These are phyloP conservation scores for Globisporangium apiculatum DNA, from an alignment of 352 stramenopile genomes.

Conservation along the genomic window DNA sequence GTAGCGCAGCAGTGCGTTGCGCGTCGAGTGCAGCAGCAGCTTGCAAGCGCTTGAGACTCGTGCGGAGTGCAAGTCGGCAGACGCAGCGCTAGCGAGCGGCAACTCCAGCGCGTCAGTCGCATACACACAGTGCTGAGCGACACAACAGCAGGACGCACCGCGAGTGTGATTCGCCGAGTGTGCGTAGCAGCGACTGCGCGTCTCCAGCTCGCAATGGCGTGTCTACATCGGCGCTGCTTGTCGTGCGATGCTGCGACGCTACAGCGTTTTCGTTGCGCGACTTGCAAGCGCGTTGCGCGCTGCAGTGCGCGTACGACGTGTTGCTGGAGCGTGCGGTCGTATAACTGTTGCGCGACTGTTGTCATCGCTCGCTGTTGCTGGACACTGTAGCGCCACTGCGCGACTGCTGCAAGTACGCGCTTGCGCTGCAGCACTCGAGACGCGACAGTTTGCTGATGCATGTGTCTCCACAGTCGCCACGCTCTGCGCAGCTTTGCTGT, in stretches of 20 bases:
- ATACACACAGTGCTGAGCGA: background rate
- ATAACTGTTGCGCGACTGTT: background rate
- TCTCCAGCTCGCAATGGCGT: background rate
- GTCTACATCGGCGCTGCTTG: background rate
- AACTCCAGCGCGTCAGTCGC: background rate
- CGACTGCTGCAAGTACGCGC: background rate
- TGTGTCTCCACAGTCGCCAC: background rate
- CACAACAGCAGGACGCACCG: background rate
- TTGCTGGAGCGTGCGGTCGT: background rate
- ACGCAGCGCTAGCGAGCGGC: conserved; percentile 1
- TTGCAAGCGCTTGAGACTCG: background rate
- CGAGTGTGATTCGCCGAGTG: background rate
- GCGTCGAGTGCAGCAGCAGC: background rate
- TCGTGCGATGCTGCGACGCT: background rate
- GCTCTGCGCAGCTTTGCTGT: background rate
- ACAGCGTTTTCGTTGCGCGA: background rate
- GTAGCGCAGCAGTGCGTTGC: background rate
- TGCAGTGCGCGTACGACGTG: background rate
- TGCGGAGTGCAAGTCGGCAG: background rate
- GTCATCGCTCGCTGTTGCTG: background rate
- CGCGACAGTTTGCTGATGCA: background rate
- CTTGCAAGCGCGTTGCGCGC: background rate
- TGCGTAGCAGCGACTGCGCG: background rate
- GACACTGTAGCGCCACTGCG: background rate
- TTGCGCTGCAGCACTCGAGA: no score